These are phyloP conservation scores for Pichia cactophila DNA, from an alignment of 1,139 yeast species.

Conservation along the genomic window DNA sequence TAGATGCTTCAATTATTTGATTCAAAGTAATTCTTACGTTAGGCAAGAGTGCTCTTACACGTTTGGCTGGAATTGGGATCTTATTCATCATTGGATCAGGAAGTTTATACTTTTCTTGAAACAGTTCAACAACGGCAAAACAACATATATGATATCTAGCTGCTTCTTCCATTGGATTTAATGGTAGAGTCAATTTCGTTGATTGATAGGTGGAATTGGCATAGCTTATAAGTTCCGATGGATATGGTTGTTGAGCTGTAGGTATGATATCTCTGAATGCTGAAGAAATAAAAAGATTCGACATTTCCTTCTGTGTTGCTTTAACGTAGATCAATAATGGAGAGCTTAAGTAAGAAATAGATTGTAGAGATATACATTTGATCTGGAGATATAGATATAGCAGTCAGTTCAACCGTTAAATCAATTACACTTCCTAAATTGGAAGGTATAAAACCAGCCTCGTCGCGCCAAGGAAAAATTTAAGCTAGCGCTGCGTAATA, in stretches of 20 bases:
- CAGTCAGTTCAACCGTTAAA: background rate
- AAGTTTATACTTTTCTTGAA: slow-evolving; percentile 35
- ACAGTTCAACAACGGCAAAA: slow-evolving; percentile 47
- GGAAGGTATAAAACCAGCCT: slow-evolving; percentile 6
- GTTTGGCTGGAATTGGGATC: slow-evolving; percentile 53
- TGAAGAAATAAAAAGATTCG: slow-evolving; percentile 26
- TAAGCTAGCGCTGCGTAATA: no score
- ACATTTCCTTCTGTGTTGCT: slow-evolving; percentile 16
- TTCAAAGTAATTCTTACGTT: slow-evolving; percentile 34
- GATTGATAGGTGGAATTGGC: slow-evolving; percentile 48
- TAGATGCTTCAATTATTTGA: background rate
- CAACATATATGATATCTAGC: slow-evolving; percentile 66
- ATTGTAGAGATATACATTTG: background rate
- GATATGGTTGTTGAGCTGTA: slow-evolving; percentile 39
- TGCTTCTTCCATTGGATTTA: slow-evolving; percentile 46
- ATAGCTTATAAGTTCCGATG: slow-evolving; percentile 40
- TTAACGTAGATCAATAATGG: background rate
- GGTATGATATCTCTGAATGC: slow-evolving; percentile 43
- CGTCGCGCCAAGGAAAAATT: background rate
- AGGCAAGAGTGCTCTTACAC: slow-evolving; percentile 34
- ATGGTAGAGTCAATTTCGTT: slow-evolving; percentile 36
- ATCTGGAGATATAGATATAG: background rate
- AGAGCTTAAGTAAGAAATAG: background rate
- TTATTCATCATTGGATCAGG: slow-evolving; percentile 41
- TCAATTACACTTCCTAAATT: background rate